Percentiles rank a stretch among this genome's conserved stretches.
Conservation (phyloP, 176 grass and related monocot species). For the Olyra latifolia region DNA sequence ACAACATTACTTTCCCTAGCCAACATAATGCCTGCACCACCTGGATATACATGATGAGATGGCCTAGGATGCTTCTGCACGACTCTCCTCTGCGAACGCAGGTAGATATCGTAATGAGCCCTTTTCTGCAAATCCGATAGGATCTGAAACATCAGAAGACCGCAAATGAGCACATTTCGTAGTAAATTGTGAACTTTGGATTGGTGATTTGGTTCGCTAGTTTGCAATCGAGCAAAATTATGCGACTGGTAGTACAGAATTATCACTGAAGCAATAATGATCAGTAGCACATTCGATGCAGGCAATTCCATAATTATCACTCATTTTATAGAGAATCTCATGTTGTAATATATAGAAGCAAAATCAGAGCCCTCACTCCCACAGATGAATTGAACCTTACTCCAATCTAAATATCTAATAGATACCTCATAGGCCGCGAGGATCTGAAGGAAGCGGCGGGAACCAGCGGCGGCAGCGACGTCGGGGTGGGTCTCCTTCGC, state of each 20-base stretch:
- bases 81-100: slow-evolving; percentile 54
- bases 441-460: slow-evolving; percentile 76
- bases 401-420: neutral
- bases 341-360: neutral
- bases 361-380: neutral
- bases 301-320: neutral
- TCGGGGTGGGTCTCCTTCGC: slow-evolving; percentile 97
- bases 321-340: neutral
- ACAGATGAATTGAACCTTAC: neutral
- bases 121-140: slow-evolving; percentile 79
- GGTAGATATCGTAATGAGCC: slow-evolving; percentile 76
- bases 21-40: slow-evolving; percentile 46
- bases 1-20: slow-evolving; percentile 78
- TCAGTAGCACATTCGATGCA: neutral
- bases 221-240: neutral
- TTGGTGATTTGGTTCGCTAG: neutral
- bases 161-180: neutral
- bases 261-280: neutral
- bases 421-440: slow-evolving; percentile 86
- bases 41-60: slow-evolving; percentile 43
- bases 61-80: slow-evolving; percentile 51
- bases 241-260: neutral
- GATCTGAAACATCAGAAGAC: slow-evolving; percentile 51
- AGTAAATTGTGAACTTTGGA: neutral
- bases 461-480: slow-evolving; percentile 46